phyloP scores from a whole-genome alignment of 1,139 yeast genomes.

The Geotrichum fermentans region DNA sequence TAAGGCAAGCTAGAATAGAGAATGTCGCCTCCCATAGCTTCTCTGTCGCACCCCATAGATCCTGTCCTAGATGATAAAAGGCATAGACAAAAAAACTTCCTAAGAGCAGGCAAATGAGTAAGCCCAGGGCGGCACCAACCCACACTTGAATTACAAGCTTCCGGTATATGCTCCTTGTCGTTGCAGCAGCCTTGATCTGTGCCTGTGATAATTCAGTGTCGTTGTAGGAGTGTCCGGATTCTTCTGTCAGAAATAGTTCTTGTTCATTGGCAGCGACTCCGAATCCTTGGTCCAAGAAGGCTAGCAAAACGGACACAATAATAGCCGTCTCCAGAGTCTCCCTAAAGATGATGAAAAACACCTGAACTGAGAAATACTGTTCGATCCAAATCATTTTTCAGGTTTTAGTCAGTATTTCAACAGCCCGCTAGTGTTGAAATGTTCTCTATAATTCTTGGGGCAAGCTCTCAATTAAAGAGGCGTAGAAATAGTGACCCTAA shows the following conservation, averaged over 20 bases:
- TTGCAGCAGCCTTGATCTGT: neutral
- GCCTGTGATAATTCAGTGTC: neutral
- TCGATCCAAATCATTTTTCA: constrained; percentile 35
- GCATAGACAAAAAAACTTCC: constrained; percentile 88
- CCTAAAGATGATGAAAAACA: constrained; percentile 80
- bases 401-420: too few species aligned
- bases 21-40: constrained; percentile 92
- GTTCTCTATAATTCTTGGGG: too few species aligned
- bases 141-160: constrained; percentile 69
- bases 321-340: constrained; percentile 87
- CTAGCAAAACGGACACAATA: constrained; percentile 75
- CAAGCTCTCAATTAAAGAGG: too few species aligned
- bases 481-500: too few species aligned
- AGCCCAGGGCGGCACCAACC: constrained; percentile 69
- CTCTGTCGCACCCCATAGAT: constrained; percentile 81
- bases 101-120: constrained; percentile 64
- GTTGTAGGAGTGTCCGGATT: neutral
- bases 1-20: constrained; percentile 73
- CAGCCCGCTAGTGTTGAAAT: too few species aligned
- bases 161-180: constrained; percentile 44
- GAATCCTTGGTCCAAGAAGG: constrained; percentile 67
- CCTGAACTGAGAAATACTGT: constrained; percentile 64
- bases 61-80: constrained; percentile 73
- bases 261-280: constrained; percentile 10
- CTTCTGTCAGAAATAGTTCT: constrained; percentile 1